phyloP scores from a whole-genome alignment of 2,329 filamentous ascomycete species.

The Sphaerulina vaccinii region DNA sequence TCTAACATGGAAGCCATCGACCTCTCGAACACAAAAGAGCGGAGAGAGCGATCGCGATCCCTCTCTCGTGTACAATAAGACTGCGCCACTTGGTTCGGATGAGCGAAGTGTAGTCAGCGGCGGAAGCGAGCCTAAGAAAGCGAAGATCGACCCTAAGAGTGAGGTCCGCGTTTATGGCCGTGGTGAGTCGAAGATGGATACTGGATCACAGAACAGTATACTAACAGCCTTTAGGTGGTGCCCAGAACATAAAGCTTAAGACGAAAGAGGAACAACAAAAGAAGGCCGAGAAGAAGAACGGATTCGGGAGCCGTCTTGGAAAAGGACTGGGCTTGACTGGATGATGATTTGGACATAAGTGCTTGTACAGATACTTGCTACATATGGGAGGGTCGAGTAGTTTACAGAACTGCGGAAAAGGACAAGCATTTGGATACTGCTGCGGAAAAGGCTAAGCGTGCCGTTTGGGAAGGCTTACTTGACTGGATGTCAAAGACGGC shows the following conservation, averaged over 20 bases:
- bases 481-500: too few species aligned
- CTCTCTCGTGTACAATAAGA: constrained; percentile 32
- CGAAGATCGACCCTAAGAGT: constrained; percentile 49
- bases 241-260: constrained; percentile 55
- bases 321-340: constrained; percentile 16
- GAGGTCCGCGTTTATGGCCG: constrained; percentile 55
- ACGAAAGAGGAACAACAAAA: constrained; percentile 41
- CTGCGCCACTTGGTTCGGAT: constrained; percentile 31
- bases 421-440: too few species aligned
- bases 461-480: too few species aligned
- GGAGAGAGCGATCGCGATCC: constrained; percentile 28
- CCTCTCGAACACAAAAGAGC: constrained; percentile 14
- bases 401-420: too few species aligned
- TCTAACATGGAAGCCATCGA: constrained; percentile 29
- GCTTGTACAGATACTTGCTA: too few species aligned
- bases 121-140: constrained; percentile 37
- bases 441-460: too few species aligned
- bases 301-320: constrained; percentile 17
- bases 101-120: constrained; percentile 34
- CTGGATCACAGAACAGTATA: constrained; percentile 26
- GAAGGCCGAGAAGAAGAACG: constrained; percentile 14
- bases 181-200: constrained; percentile 45
- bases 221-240: constrained; percentile 42
- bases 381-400: too few species aligned
- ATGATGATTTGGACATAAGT: background rate